Conservation (phyloP, 768 basidiomycete species). For the Xerocomellus dryophilus region DNA sequence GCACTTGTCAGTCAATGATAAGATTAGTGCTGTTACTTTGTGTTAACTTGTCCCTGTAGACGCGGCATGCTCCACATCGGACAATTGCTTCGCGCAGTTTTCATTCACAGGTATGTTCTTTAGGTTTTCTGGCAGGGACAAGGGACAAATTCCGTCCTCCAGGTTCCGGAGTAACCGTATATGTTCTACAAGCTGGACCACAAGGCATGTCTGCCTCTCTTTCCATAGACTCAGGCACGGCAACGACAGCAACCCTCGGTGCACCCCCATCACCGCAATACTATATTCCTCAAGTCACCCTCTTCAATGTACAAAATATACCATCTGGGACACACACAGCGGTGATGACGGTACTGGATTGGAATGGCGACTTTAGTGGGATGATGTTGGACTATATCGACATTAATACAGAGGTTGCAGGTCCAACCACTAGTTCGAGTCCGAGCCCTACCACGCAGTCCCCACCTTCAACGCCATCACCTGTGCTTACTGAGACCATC, state of each 20-base stretch:
- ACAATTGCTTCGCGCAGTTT: constrained; percentile 25
- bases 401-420: constrained; percentile 17
- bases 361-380: constrained; percentile 26
- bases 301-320: constrained; percentile 23
- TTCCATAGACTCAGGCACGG: constrained; percentile 21
- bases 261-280: constrained; percentile 26
- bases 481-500: background rate
- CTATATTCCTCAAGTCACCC: constrained; percentile 18
- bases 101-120: constrained; percentile 21
- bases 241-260: constrained; percentile 21
- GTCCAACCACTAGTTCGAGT: background rate
- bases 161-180: constrained; percentile 30
- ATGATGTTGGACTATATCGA: constrained; percentile 31
- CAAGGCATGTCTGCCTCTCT: constrained; percentile 29
- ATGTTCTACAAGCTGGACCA: constrained; percentile 27
- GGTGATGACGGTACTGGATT: constrained; percentile 25
- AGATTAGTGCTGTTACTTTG: background rate
- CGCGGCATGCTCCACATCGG: constrained; percentile 20
- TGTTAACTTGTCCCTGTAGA: constrained; percentile 10
- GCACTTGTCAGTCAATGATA: constrained; percentile 23
- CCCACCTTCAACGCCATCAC: background rate
- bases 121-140: background rate
- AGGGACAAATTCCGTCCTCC: background rate
- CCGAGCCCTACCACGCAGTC: constrained; percentile 6
- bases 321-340: constrained; percentile 23